These are phyloP conservation scores for Cryptosporidium sp. DNA, from an alignment of 169 alveolate genomes.

Conservation along the genomic window DNA sequence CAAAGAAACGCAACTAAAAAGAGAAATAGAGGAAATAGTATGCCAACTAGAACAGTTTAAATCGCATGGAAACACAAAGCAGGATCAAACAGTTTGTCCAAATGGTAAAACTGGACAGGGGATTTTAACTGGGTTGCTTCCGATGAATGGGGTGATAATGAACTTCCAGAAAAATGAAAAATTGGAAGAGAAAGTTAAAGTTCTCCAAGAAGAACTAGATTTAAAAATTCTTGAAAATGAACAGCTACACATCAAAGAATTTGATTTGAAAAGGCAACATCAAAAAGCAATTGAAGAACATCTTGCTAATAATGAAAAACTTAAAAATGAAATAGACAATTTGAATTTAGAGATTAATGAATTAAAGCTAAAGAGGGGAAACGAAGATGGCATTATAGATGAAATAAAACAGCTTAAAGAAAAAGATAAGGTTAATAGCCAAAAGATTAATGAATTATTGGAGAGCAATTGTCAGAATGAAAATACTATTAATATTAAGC, in stretches of 20 bases:
- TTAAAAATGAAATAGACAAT: constrained; percentile 25
- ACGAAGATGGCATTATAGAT: background rate
- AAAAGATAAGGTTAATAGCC: constrained; percentile 13
- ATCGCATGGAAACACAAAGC: background rate
- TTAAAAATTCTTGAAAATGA: constrained; percentile 76
- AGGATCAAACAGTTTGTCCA: background rate
- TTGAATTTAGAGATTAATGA: constrained; percentile 6
- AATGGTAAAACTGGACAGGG: constrained; percentile 17
- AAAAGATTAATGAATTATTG: background rate
- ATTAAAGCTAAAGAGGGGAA: background rate
- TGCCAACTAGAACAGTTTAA: constrained; percentile 49
- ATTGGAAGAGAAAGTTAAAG: constrained; percentile 40
- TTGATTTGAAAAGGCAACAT: constrained; percentile 62
- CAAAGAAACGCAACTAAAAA: constrained; percentile 32
- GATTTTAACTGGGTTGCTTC: constrained; percentile 56
- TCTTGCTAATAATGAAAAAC: background rate
- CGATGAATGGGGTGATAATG: constrained; percentile 24
- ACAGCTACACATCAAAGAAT: constrained; percentile 75
- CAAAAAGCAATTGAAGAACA: constrained; percentile 35
- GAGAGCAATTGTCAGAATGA: background rate
- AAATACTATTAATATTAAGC: background rate
- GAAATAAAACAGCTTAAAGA: constrained; percentile 22
- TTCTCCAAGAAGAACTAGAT: constrained; percentile 78
- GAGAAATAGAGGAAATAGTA: constrained; percentile 57
- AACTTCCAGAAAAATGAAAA: constrained; percentile 63